Conservation (phyloP, 495 filamentous ascomycete species). For the Talaromyces nanjingensis region DNA sequence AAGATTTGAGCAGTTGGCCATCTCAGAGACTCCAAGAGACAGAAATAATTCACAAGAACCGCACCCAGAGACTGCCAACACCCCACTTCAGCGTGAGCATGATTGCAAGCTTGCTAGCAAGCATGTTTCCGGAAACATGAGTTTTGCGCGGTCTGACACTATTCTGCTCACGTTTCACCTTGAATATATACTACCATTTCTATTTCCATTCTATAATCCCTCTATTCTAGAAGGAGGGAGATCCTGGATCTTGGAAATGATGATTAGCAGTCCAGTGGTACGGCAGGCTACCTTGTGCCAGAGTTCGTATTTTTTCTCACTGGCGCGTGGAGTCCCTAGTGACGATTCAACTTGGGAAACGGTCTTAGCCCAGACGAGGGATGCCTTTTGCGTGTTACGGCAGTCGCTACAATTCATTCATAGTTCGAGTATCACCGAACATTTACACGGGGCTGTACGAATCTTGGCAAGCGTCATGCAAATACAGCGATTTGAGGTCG, state of each 20-base stretch:
- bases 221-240: constrained; percentile 38
- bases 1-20: background rate
- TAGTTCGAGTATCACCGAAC: constrained; percentile 17
- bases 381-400: constrained; percentile 35
- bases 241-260: constrained; percentile 46
- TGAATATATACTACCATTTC: constrained; percentile 44
- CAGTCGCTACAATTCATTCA: constrained; percentile 33
- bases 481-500: constrained; percentile 44
- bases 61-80: background rate
- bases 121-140: constrained; percentile 9
- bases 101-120: constrained; percentile 4
- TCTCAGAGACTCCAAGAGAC: background rate
- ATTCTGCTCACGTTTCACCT: constrained; percentile 36
- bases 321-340: constrained; percentile 20
- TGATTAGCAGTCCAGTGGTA: constrained; percentile 45
- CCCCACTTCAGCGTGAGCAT: constrained; percentile 1
- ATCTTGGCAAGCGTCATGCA: constrained; percentile 49
- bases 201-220: constrained; percentile 50
- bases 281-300: constrained; percentile 39
- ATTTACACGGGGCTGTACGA: constrained; percentile 22
- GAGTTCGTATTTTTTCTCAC: constrained; percentile 42
- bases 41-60: background rate
- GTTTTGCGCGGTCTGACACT: constrained; percentile 20
- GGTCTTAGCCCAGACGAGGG: constrained; percentile 30
- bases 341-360: constrained; percentile 20